Conservation (phyloP, 1,284 basidiomycete genomes). For the Entoloma clypeatum region DNA sequence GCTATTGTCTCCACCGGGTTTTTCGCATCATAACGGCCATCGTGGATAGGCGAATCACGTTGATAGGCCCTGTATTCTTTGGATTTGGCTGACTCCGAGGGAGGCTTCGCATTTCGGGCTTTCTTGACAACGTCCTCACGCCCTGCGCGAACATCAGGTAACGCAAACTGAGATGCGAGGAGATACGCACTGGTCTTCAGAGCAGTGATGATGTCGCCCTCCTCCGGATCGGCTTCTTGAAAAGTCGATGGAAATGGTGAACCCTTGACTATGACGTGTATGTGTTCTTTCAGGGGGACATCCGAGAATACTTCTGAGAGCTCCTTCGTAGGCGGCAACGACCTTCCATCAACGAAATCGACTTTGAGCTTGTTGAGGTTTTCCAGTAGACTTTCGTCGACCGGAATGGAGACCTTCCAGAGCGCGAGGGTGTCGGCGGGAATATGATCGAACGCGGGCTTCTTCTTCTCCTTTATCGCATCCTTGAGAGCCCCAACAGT, state of each 20-base stretch:
- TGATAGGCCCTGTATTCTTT: background rate
- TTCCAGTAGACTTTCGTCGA: constrained; percentile 6
- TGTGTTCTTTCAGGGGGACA: background rate
- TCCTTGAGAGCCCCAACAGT: no score
- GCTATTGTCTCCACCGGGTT: background rate
- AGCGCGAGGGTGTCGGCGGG: constrained; percentile 2
- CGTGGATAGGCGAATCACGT: background rate
- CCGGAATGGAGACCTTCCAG: constrained; percentile 12
- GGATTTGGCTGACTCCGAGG: background rate
- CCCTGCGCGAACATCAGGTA: background rate
- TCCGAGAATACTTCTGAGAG: background rate
- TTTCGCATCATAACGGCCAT: background rate
- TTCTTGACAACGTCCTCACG: constrained; percentile 1
- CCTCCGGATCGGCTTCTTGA: no score
- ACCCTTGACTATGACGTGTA: background rate
- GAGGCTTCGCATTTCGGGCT: background rate
- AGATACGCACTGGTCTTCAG: background rate
- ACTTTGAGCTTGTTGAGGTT: constrained; percentile 6
- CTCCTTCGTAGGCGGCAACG: background rate
- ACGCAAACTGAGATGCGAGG: background rate
- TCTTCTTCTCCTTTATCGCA: no score
- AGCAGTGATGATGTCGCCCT: background rate
- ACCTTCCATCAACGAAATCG: constrained; percentile 1
- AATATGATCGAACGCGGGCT: background rate
- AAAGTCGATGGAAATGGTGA: no score